phyloP scores from a whole-genome alignment of 352 stramenopile species.

The Globisporangium orthogonon region DNA sequence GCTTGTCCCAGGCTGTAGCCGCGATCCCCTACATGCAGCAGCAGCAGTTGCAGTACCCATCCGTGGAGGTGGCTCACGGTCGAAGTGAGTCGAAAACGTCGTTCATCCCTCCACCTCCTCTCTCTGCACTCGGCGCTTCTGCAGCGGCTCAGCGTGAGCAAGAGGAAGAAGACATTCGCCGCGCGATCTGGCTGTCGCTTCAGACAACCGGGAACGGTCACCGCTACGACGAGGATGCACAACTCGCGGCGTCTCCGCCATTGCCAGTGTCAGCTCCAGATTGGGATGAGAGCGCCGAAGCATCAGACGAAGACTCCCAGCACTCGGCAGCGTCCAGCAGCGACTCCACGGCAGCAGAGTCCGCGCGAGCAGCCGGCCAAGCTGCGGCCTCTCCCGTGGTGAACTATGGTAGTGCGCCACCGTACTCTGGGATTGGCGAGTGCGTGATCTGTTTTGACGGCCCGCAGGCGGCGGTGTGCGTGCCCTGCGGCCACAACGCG shows the following conservation, averaged over 20 bases:
- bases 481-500: slow-evolving; percentile 79
- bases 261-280: slow-evolving; percentile 37
- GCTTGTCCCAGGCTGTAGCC: not conserved
- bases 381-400: slow-evolving; percentile 15
- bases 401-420: slow-evolving; percentile 26
- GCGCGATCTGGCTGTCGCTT: slow-evolving; percentile 52
- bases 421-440: slow-evolving; percentile 48
- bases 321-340: not conserved
- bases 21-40: slow-evolving; percentile 1
- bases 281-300: slow-evolving; percentile 28
- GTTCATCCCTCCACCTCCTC: not conserved
- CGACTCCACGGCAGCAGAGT: not conserved
- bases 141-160: slow-evolving; percentile 8
- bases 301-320: not conserved
- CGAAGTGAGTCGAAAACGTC: slow-evolving; percentile 1
- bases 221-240: not conserved
- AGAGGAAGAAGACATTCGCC: slow-evolving; percentile 48
- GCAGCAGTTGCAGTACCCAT: not conserved
- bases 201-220: slow-evolving; percentile 7
- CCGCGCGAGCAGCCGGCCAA: not conserved
- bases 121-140: not conserved
- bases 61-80: not conserved
- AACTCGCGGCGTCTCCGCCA: slow-evolving; percentile 11
- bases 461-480: slow-evolving; percentile 63
- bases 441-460: slow-evolving; percentile 80